Conservation (phyloP, 805 yeast species). For the Metschnikowia proteae region DNA sequence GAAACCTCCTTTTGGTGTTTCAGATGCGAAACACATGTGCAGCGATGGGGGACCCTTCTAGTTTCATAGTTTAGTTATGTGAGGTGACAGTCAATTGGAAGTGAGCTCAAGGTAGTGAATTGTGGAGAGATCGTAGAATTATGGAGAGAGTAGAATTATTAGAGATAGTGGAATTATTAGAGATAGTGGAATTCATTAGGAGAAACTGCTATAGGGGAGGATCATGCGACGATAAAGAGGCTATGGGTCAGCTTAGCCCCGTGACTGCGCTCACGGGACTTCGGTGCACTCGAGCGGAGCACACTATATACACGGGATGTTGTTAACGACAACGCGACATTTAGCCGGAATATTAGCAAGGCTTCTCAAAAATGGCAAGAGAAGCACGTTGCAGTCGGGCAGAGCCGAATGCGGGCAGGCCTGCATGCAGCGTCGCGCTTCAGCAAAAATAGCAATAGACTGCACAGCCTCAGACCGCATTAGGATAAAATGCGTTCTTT, state of each 20-base stretch:
- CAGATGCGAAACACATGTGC: conserved; percentile 1
- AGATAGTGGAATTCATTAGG: too few relatives aligned
- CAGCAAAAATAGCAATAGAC: not conserved
- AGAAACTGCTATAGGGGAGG: too few relatives aligned
- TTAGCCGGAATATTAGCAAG: not conserved
- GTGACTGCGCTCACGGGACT: too few relatives aligned
- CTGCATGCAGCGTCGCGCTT: not conserved
- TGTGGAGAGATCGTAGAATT: not conserved
- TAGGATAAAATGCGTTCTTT: not conserved
- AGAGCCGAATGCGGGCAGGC: not conserved
- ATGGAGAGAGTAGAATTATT: too few relatives aligned
- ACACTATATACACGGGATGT: too few relatives aligned
- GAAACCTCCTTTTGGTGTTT: not conserved
- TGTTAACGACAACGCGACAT: too few relatives aligned
- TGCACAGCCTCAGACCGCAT: conserved; percentile 4
- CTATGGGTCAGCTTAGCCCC: too few relatives aligned
- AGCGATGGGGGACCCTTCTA: not conserved
- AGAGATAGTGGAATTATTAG: too few relatives aligned
- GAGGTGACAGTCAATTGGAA: too few relatives aligned
- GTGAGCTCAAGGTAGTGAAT: not conserved
- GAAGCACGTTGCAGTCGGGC: conserved; percentile 1
- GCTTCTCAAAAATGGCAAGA: not conserved
- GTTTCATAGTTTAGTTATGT: too few relatives aligned
- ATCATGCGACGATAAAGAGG: too few relatives aligned
- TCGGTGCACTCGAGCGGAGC: too few relatives aligned